Percentiles rank a stretch among this genome's conserved stretches.
Evolutionary conservation across 2,329 filamentous ascomycete species (phyloP).

Genomic region (Fusarium pininemorale): DNA sequence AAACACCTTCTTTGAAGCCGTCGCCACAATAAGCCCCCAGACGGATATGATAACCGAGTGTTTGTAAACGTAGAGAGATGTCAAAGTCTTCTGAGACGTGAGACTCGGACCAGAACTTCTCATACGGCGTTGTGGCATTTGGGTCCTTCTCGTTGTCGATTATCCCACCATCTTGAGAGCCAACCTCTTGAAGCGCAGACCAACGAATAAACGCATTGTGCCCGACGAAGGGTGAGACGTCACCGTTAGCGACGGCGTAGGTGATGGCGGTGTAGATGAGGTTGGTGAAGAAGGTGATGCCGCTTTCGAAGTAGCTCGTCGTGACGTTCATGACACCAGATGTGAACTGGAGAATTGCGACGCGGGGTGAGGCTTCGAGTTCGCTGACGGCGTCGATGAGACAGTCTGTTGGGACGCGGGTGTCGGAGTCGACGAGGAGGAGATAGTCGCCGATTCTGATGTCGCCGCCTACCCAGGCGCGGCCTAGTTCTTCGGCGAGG

Average conservation of each 20-base stretch:
- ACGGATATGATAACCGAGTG: conserved; percentile 73
- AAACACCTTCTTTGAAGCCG: conserved; percentile 78
- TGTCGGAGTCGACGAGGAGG: conserved; percentile 62
- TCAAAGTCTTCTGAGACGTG: conserved; percentile 79
- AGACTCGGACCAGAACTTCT: conserved; percentile 76
- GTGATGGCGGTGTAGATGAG: conserved; percentile 78
- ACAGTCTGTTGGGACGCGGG: conserved; percentile 69
- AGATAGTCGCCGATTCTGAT: not conserved
- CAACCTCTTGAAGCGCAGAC: conserved; percentile 45
- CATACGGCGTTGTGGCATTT: not conserved
- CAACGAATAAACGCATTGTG: conserved; percentile 81
- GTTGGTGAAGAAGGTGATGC: conserved; percentile 69
- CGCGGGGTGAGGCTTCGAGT: conserved; percentile 74
- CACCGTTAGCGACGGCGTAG: conserved; percentile 75
- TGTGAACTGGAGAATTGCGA: conserved; percentile 76
- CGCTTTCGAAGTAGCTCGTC: conserved; percentile 75
- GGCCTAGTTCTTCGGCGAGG: not conserved
- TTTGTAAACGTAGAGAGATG: conserved; percentile 75
- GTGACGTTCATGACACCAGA: conserved; percentile 82
- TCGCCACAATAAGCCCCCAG: conserved; percentile 73
- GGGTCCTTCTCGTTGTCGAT: not conserved
- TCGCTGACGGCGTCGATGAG: conserved; percentile 74
- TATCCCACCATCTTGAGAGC: conserved; percentile 53
- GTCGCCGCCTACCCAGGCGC: not conserved
- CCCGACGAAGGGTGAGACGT: conserved; percentile 78